Evolutionary conservation across 768 basidiomycete genomes (phyloP).

Genomic region (Tulasnella sp.): DNA sequence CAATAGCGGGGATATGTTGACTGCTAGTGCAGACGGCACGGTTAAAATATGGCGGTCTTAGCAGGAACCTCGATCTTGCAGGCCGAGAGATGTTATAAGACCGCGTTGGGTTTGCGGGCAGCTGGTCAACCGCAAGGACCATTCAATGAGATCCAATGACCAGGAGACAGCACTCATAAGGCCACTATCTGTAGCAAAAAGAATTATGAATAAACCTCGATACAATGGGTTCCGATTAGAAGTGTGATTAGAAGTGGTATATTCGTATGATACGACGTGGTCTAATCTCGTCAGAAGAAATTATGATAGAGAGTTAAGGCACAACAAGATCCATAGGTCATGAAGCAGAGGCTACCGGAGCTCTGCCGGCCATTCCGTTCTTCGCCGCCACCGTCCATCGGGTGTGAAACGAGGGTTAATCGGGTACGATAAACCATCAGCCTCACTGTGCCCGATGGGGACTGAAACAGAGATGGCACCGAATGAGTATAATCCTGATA

Average conservation of each 20-base stretch:
- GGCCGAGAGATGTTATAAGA: not conserved
- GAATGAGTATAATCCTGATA: not conserved
- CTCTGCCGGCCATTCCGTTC: conserved; percentile 63
- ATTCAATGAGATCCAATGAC: not conserved
- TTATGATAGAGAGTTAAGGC: not conserved
- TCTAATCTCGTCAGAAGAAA: not conserved
- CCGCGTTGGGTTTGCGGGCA: not conserved
- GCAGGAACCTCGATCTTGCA: not conserved
- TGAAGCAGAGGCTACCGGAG: conserved; percentile 38
- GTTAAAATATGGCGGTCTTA: conserved; percentile 68
- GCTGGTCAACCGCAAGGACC: not conserved
- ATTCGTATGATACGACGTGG: not conserved
- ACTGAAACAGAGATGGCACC: conserved; percentile 28
- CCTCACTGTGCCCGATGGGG: conserved; percentile 44
- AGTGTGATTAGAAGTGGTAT: not conserved
- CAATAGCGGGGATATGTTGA: conserved; percentile 74
- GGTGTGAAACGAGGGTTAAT: conserved; percentile 66
- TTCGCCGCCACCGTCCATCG: conserved; percentile 56
- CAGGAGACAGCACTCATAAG: not conserved
- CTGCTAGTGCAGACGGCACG: conserved; percentile 84
- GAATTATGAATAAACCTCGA: not conserved
- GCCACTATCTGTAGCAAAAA: not conserved
- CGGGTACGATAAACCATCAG: conserved; percentile 56
- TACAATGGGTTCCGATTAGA: not conserved
- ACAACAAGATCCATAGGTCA: not conserved